Conservation (phyloP, 306 rosid species). For the Prinsepia uniflora region DNA sequence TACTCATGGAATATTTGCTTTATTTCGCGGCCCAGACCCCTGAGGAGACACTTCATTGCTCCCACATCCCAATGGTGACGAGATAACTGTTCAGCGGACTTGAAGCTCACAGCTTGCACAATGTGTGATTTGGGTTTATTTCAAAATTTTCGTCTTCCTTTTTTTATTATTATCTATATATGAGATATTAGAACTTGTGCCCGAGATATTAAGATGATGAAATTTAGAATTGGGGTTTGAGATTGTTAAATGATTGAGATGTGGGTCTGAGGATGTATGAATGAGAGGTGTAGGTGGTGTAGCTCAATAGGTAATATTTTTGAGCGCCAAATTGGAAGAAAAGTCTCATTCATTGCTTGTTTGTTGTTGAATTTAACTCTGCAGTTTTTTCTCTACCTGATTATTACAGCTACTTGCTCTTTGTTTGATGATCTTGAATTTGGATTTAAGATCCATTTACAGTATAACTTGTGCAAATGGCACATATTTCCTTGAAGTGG, state of each 20-base stretch:
- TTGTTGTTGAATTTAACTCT: not conserved
- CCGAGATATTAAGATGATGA: not conserved
- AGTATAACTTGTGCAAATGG: conserved; percentile 55
- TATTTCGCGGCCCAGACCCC: conserved; percentile 6
- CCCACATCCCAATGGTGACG: conserved; percentile 73
- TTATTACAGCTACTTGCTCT: not conserved
- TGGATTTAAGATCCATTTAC: not conserved
- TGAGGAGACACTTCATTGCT: conserved; percentile 72
- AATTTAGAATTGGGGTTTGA: not conserved
- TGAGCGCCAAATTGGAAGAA: not conserved
- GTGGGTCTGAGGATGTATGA: conserved; percentile 5
- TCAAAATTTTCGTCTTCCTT: not conserved
- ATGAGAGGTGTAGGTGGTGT: not conserved
- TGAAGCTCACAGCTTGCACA: conserved; percentile 75
- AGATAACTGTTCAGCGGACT: conserved; percentile 71
- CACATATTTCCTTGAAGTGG: conserved; percentile 90
- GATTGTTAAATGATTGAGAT: not conserved
- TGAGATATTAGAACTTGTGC: not conserved
- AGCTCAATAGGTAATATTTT: not conserved
- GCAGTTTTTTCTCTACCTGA: not conserved
- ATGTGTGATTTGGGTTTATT: conserved; percentile 35
- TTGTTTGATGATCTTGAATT: not conserved
- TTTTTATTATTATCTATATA: too few species aligned
- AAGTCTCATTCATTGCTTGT: not conserved
- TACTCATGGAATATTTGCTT: not conserved